Percentiles rank a stretch among this genome's conserved stretches.
These are phyloP conservation scores for Pezicula rhizophila DNA, from an alignment of 2,329 filamentous ascomycete species.

Conservation along the genomic window DNA sequence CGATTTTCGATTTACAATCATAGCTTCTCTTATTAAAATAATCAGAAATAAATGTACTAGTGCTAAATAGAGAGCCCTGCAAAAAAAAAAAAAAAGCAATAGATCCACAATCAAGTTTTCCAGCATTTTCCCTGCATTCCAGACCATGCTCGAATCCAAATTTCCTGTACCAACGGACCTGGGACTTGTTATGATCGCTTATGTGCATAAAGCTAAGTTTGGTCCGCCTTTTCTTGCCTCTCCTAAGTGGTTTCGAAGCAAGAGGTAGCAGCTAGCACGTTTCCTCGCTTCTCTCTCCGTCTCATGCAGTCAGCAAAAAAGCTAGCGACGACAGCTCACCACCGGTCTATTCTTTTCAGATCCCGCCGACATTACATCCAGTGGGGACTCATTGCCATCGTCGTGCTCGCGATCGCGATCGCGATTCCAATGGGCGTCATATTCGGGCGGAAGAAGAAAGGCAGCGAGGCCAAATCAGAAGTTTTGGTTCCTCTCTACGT, in stretches of 20 bases:
- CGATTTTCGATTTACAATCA: too few species aligned
- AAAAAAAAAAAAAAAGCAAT: too few species aligned
- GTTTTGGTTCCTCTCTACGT: slow-evolving; percentile 43
- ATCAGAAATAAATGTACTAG: too few species aligned
- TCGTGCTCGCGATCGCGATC: slow-evolving; percentile 8
- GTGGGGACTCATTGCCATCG: slow-evolving; percentile 5
- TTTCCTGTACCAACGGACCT: too few species aligned
- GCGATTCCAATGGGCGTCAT: slow-evolving; percentile 26
- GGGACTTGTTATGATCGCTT: neutral
- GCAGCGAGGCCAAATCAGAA: slow-evolving; percentile 30
- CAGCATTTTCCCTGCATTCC: too few species aligned
- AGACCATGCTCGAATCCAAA: too few species aligned
- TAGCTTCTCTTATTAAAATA: too few species aligned
- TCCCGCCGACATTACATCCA: slow-evolving; percentile 2
- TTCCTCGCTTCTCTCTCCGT: neutral
- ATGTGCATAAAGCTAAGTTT: neutral
- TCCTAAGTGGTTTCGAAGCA: neutral
- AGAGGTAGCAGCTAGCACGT: neutral
- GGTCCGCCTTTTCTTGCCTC: neutral
- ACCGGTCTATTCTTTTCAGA: neutral
- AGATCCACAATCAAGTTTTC: too few species aligned
- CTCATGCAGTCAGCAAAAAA: neutral
- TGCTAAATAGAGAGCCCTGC: too few species aligned
- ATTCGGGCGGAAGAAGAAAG: slow-evolving; percentile 28
- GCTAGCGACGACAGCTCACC: too few species aligned